Conservation (phyloP, 345 rosid genomes). For the Boechera divaricarpa region DNA sequence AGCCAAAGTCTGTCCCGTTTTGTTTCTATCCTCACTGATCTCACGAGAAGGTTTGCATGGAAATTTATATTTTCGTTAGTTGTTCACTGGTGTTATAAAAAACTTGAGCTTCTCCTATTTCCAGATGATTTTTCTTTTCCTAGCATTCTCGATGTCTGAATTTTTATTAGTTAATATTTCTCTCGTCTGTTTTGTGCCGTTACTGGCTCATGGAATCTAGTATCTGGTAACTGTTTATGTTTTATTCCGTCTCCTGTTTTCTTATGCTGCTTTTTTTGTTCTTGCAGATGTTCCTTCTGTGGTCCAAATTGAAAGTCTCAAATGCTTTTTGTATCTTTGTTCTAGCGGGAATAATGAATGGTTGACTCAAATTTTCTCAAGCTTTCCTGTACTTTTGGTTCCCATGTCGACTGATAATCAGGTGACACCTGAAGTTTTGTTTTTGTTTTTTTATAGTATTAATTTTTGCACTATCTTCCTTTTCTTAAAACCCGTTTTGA, state of each 20-base stretch:
- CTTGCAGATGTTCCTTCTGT: conserved; percentile 63
- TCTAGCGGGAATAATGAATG: conserved; percentile 56
- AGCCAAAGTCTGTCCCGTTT: conserved; percentile 68
- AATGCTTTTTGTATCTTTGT: conserved; percentile 73
- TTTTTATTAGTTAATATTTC: background rate
- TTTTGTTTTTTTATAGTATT: conserved; percentile 1
- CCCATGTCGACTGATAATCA: conserved; percentile 72
- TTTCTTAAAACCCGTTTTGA: conserved; percentile 2
- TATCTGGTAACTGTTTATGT: conserved; percentile 8
- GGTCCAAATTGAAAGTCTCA: conserved; percentile 80
- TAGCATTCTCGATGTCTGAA: conserved; percentile 14
- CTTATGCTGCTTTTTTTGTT: conserved; percentile 36
- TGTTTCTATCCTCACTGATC: conserved; percentile 64
- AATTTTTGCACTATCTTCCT: conserved; percentile 12
- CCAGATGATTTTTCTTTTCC: conserved; percentile 14
- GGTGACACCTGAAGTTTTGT: conserved; percentile 50
- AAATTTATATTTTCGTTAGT: background rate
- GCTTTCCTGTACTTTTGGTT: conserved; percentile 75
- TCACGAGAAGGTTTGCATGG: conserved; percentile 67
- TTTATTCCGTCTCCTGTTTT: conserved; percentile 3
- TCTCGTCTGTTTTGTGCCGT: conserved; percentile 1
- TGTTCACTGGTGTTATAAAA: conserved; percentile 7
- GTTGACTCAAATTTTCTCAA: conserved; percentile 63
- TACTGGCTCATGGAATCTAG: conserved; percentile 16
- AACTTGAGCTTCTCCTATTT: conserved; percentile 17